Base-by-base conservation (phyloP, 768 basidiomycete genomes). In the Mycena crocata region DNA sequence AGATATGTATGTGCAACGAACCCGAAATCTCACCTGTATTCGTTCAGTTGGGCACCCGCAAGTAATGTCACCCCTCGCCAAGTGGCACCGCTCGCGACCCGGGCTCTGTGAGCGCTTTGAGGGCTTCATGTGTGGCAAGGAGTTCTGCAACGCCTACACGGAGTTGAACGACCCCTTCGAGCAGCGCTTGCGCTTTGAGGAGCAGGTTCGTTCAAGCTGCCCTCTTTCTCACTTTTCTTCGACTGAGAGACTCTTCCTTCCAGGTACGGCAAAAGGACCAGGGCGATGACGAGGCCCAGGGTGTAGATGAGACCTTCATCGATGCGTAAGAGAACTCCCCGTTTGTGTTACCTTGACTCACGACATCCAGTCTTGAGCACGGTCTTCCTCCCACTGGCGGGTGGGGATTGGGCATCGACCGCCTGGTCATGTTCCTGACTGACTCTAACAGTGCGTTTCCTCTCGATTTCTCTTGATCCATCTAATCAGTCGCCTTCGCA, bases 91-190 rank as follows among this genome's bases (percentile, higher is more conserved):
- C 69, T 94, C 93, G n/a, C 90, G 94, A 44, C 94, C 96, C 0
- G 98, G 98, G 40, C 86, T 99, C 28, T 99, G 98, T 80, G 98
- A 99, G 79, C 95, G 98, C 21, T 99, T 99, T 83, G 98, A 99
- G 79, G 95, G 90, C 12, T 99, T 99, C 88, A 88, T 99, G 87
- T 97, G 95, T 57, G 95, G 95, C 64, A 96, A 98, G 86, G 97
- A 98, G 81, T 90, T 99, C 80, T 96, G 95, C 85, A 99, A 99
- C 74, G 97, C 98, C 26, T 99, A 99, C 78, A 99, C 98, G 44
- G 98, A 99, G 85, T 88, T 99, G 85, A 99, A 99, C 82, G 98
- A 99, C 81, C 98, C 95, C 0, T 97, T 96, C 76, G 94, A 96
- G 79, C 98, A 99, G 81, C 86, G 96, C 37, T 82, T 94, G 74